These are phyloP conservation scores for Venturia asperata DNA, from an alignment of 2,329 filamentous ascomycete species.

Conservation along the genomic window DNA sequence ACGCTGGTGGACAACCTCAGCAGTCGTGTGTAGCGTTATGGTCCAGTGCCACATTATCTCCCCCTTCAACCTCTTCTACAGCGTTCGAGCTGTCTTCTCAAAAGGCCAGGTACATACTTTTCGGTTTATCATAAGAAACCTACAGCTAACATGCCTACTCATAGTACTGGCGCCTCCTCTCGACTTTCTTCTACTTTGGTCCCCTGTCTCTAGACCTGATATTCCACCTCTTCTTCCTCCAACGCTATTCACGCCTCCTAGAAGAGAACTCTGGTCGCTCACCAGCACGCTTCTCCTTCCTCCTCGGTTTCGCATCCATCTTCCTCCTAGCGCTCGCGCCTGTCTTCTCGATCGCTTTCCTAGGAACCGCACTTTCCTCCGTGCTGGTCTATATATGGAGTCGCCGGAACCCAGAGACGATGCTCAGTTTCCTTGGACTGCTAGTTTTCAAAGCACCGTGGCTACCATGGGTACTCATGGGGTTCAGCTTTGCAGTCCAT, in stretches of 20 bases:
- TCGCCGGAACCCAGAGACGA: conserved; percentile 82
- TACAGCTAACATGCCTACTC: conserved; percentile 33
- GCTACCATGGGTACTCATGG: conserved; percentile 91
- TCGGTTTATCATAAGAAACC: background rate
- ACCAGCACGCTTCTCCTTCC: conserved; percentile 90
- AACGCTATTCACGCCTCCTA: conserved; percentile 88
- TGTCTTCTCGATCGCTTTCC: conserved; percentile 82
- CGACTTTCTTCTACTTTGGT: conserved; percentile 96
- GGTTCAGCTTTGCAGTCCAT: conserved; percentile 85
- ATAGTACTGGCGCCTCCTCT: conserved; percentile 87
- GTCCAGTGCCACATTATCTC: conserved; percentile 91
- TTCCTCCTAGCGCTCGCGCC: conserved; percentile 77
- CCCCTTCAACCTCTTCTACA: conserved; percentile 95
- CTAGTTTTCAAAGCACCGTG: conserved; percentile 91
- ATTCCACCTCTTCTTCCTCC: conserved; percentile 97
- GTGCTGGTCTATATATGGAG: conserved; percentile 98
- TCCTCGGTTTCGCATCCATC: conserved; percentile 76
- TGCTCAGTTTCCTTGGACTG: conserved; percentile 77
- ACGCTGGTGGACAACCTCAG: conserved; percentile 92
- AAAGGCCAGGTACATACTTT: conserved; percentile 59
- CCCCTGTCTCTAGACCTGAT: conserved; percentile 88
- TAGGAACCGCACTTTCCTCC: conserved; percentile 87
- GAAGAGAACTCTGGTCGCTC: conserved; percentile 91
- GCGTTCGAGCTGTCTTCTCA: conserved; percentile 80
- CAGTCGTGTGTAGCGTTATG: conserved; percentile 75